A percentile compares a stretch with the other conserved stretches of the same genome.
Evolutionary conservation across 2,329 filamentous ascomycete species (phyloP).

Genomic region (Fusarium lateritium): DNA sequence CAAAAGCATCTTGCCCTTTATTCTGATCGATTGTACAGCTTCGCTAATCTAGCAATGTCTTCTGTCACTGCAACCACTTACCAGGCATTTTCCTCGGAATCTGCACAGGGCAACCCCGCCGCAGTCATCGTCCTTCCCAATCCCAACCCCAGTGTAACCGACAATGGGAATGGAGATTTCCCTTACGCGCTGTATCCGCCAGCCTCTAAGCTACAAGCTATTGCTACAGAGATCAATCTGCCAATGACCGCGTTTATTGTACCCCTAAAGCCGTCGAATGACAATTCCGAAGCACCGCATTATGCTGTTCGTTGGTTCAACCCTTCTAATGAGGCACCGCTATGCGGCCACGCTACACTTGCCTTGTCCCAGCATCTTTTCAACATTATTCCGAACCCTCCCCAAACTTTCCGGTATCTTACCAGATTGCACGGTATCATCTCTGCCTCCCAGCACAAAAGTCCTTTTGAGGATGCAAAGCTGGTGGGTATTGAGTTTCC

Average conservation of each 20-base stretch:
- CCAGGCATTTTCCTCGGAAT: slow-evolving; percentile 7
- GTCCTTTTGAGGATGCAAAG: not conserved
- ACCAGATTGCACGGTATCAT: slow-evolving; percentile 17
- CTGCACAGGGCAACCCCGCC: slow-evolving; percentile 14
- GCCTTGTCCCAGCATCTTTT: slow-evolving; percentile 15
- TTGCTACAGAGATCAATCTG: fast-evolving
- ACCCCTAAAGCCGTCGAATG: not conserved
- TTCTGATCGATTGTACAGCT: too few species aligned
- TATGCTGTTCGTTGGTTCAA: slow-evolving; percentile 27
- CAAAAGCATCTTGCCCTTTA: too few species aligned
- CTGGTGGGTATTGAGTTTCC: slow-evolving; percentile 24
- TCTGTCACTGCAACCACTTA: slow-evolving; percentile 3
- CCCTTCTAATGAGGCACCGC: slow-evolving; percentile 7
- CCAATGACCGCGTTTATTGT: slow-evolving; percentile 3
- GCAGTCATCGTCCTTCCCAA: slow-evolving; percentile 5
- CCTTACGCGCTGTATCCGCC: slow-evolving; percentile 9
- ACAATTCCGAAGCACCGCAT: not conserved
- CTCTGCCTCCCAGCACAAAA: slow-evolving; percentile 1
- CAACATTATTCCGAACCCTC: not conserved
- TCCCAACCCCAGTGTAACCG: fast-evolving
- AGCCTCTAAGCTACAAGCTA: not conserved
- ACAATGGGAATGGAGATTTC: not conserved
- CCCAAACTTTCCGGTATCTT: slow-evolving; percentile 3
- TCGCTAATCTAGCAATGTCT: not conserved
- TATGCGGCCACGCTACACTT: slow-evolving; percentile 13